phyloP scores from a whole-genome alignment of 2,329 filamentous ascomycete genomes.

The Pestalotiopsis sp. region DNA sequence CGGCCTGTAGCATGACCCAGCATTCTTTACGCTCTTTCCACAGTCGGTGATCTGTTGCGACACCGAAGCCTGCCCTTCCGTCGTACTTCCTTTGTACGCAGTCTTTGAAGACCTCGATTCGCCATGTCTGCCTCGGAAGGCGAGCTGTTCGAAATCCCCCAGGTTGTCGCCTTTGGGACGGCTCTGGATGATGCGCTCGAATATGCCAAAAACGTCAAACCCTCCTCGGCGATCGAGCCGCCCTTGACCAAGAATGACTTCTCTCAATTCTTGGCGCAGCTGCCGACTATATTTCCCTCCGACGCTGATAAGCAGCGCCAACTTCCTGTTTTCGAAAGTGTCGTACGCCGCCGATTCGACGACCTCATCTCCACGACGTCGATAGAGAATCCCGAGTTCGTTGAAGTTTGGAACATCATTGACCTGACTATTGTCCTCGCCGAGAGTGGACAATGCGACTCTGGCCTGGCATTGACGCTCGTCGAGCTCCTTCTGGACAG shows the following conservation, averaged over 20 bases:
- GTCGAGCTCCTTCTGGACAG: slow-evolving; percentile 95
- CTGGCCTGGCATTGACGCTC: slow-evolving; percentile 83
- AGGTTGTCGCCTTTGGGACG: slow-evolving; percentile 54
- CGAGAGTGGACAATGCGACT: slow-evolving; percentile 77
- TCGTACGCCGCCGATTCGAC: slow-evolving; percentile 80
- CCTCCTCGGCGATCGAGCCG: slow-evolving; percentile 68
- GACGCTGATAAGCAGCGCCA: slow-evolving; percentile 54
- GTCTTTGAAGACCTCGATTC: slow-evolving; percentile 12
- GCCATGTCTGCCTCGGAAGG: slow-evolving; percentile 52
- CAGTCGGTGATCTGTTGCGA: slow-evolving; percentile 8
- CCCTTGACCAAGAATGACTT: slow-evolving; percentile 73
- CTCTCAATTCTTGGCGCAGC: slow-evolving; percentile 47
- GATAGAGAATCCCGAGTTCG: slow-evolving; percentile 79
- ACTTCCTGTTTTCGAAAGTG: slow-evolving; percentile 79
- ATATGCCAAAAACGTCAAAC: slow-evolving; percentile 62
- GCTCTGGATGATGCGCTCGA: slow-evolving; percentile 61
- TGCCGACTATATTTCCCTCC: slow-evolving; percentile 42
- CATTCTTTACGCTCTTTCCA: not conserved
- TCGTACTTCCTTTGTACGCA: slow-evolving; percentile 18
- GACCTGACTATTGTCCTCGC: slow-evolving; percentile 90
- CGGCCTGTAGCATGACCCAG: not conserved
- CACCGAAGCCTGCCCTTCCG: not conserved
- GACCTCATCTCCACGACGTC: slow-evolving; percentile 71
- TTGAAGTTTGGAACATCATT: slow-evolving; percentile 88
- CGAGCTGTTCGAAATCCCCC: slow-evolving; percentile 51